These are phyloP conservation scores for Amanita fuliginea DNA, from an alignment of 768 basidiomycete genomes.

Conservation along the genomic window DNA sequence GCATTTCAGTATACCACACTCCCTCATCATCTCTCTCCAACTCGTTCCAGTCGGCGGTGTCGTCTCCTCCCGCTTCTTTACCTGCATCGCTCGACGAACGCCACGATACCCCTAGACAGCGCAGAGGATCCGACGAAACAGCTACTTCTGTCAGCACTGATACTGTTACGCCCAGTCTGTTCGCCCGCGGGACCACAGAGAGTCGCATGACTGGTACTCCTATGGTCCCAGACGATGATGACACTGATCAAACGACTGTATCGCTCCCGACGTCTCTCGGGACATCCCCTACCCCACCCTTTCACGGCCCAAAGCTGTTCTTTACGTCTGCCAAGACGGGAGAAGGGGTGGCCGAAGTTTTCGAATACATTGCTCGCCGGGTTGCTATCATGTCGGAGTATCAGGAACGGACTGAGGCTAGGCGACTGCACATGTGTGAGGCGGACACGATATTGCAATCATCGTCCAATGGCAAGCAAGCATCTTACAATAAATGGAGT, in stretches of 20 bases:
- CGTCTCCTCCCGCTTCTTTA: constrained; percentile 31
- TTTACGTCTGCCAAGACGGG: constrained; percentile 77
- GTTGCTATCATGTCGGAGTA: constrained; percentile 57
- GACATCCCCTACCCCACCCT: constrained; percentile 21
- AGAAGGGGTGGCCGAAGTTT: constrained; percentile 59
- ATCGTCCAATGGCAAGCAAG: background rate
- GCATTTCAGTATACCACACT: constrained; percentile 60
- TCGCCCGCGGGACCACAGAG: constrained; percentile 23
- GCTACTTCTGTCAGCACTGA: constrained; percentile 36
- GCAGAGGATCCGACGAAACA: constrained; percentile 20
- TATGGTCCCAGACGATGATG: constrained; percentile 1
- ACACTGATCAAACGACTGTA: background rate
- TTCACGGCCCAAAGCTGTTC: constrained; percentile 53
- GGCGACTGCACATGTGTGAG: constrained; percentile 28
- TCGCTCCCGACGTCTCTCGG: constrained; percentile 1
- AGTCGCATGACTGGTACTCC: background rate
- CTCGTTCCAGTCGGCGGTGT: constrained; percentile 44
- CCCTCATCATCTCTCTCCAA: constrained; percentile 64
- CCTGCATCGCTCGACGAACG: constrained; percentile 15
- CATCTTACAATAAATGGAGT: background rate
- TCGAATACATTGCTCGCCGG: constrained; percentile 60
- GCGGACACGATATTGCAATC: constrained; percentile 20
- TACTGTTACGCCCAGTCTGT: constrained; percentile 53
- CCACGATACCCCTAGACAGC: constrained; percentile 14
- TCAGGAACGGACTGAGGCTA: constrained; percentile 45